Conservation (phyloP, 2,329 filamentous ascomycete genomes). For the Diaporthe vaccinii region DNA sequence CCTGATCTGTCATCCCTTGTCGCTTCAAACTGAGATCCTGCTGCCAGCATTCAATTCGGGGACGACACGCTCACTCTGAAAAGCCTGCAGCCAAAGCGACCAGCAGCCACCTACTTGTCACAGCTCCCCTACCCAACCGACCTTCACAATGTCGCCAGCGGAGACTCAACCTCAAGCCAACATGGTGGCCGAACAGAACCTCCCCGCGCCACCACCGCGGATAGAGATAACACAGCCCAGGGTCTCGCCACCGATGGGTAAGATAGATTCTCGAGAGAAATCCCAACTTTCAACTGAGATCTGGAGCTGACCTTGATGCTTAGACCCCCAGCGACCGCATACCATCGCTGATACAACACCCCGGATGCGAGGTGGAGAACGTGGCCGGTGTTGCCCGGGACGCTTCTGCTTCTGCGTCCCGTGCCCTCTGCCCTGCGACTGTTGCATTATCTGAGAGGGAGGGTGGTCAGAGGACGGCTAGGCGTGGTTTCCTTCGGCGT, state of each 20-base stretch:
- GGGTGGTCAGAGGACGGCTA: constrained; percentile 15
- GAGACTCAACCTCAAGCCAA: constrained; percentile 32
- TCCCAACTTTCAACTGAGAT: not conserved
- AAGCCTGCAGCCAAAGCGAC: not conserved
- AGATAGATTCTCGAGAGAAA: not conserved
- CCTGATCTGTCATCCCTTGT: not conserved
- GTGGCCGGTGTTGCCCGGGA: constrained; percentile 50
- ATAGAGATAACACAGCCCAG: constrained; percentile 35
- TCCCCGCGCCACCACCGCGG: constrained; percentile 25
- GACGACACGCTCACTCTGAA: not conserved
- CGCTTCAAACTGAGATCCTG: too few species aligned
- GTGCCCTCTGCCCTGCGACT: constrained; percentile 55
- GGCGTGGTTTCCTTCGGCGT: constrained; percentile 15
- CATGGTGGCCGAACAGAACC: constrained; percentile 36
- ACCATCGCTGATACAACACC: constrained; percentile 42
- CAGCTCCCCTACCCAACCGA: not conserved
- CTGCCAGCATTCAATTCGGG: not conserved
- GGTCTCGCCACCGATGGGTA: constrained; percentile 37
- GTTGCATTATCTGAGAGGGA: constrained; percentile 50
- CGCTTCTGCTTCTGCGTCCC: constrained; percentile 57
- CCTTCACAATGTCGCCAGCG: constrained; percentile 36
- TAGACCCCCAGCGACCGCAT: constrained; percentile 49
- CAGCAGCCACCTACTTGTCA: not conserved
- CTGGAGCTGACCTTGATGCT: not conserved
- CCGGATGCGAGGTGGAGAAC: constrained; percentile 48